Conservation (phyloP, 2,329 filamentous ascomycete genomes). For the Akanthomyces uredinophilus region DNA sequence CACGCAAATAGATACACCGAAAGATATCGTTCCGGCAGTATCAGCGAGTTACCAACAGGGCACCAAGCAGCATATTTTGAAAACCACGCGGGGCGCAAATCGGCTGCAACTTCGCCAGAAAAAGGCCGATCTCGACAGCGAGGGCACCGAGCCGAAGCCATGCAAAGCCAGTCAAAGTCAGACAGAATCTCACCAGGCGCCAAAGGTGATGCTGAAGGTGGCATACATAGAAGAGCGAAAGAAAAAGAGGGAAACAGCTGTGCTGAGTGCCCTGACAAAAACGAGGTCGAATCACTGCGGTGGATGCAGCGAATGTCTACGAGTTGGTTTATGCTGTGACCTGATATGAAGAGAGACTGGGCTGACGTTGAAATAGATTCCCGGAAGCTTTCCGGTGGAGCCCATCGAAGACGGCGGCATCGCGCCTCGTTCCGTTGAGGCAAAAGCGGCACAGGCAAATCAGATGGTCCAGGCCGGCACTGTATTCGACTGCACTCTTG, state of each 20-base stretch:
- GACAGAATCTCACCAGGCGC: not conserved
- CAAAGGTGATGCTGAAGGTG: not conserved
- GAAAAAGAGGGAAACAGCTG: not conserved
- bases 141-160: not conserved
- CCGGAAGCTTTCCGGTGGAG: conserved; percentile 26
- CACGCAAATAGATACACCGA: not conserved
- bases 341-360: not conserved
- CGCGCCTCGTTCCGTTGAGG: conserved; percentile 25
- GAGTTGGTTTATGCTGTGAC: not conserved
- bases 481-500: not conserved
- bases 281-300: not conserved
- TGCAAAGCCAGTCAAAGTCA: not conserved
- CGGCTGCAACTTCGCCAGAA: not conserved
- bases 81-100: not conserved
- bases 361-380: conserved; percentile 17
- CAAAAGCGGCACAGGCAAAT: not conserved
- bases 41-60: not conserved
- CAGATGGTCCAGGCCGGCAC: not conserved
- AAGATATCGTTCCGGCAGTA: not conserved
- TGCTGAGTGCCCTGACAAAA: no score
- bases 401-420: conserved; percentile 24
- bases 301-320: not conserved
- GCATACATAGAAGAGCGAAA: not conserved
- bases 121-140: not conserved
- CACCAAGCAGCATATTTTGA: conserved; percentile 3